Percentiles rank a stretch among this genome's conserved stretches.
phyloP scores from a whole-genome alignment of 2,329 filamentous ascomycete genomes.

The Cladophialophora immunda region DNA sequence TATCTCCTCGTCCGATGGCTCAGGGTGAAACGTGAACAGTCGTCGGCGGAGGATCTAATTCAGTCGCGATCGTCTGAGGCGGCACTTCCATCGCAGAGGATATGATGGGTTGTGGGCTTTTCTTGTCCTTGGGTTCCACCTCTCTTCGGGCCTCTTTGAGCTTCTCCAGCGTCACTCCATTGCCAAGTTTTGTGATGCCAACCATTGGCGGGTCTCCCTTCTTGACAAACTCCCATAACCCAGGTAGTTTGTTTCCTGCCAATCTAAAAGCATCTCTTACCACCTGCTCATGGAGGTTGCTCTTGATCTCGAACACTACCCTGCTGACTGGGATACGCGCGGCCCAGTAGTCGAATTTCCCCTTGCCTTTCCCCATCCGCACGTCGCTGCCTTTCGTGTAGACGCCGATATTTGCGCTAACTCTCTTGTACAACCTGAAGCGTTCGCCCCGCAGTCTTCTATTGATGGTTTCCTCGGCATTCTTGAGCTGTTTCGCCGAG shows the following conservation, averaged over 20 bases:
- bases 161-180: constrained; percentile 82
- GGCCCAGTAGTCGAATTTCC: constrained; percentile 96
- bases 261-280: constrained; percentile 91
- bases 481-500: constrained; percentile 83
- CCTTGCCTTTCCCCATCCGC: constrained; percentile 99
- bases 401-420: constrained; percentile 92
- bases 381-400: constrained; percentile 96
- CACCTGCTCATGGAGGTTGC: constrained; percentile 92
- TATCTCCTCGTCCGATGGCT: constrained; percentile 3
- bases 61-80: constrained; percentile 48
- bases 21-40: constrained; percentile 28
- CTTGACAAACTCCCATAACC: constrained; percentile 86
- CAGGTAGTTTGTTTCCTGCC: constrained; percentile 93
- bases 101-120: constrained; percentile 41
- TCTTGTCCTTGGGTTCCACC: constrained; percentile 55
- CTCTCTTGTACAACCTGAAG: constrained; percentile 89
- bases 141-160: constrained; percentile 81
- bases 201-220: constrained; percentile 90
- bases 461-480: constrained; percentile 93
- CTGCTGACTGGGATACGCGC: constrained; percentile 88
- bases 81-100: constrained; percentile 45
- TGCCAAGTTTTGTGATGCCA: constrained; percentile 85
- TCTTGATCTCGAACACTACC: constrained; percentile 90
- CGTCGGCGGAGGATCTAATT: constrained; percentile 41
- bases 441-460: constrained; percentile 86